A percentile compares a stretch with the other conserved stretches of the same genome.
Conservation (phyloP, 805 yeast genomes). For the Lachancea dasiensis region DNA sequence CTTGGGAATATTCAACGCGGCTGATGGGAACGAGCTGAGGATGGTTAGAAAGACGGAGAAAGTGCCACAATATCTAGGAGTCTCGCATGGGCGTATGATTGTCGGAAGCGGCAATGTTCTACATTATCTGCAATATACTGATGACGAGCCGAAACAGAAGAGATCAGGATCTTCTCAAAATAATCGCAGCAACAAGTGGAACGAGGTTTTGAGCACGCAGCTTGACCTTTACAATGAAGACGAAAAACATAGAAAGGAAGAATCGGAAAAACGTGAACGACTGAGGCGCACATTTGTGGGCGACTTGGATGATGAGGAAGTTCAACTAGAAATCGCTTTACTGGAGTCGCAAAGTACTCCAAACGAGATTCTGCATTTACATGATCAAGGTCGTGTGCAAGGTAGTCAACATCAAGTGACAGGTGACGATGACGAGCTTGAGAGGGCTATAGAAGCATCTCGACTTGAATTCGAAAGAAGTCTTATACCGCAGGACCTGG, state of each 20-base stretch:
- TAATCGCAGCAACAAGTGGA: conserved; percentile 27
- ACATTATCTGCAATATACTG: conserved; percentile 26
- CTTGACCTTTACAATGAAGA: conserved; percentile 28
- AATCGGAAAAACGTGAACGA: conserved; percentile 16
- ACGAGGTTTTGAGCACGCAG: conserved; percentile 23
- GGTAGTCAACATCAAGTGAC: too few species aligned
- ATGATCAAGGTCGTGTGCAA: too few species aligned
- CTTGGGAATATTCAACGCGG: conserved; percentile 27
- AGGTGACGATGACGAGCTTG: conserved; percentile 12
- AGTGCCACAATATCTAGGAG: conserved; percentile 25
- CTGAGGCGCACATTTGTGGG: conserved; percentile 27
- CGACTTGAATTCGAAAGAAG: conserved; percentile 3
- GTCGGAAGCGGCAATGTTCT: conserved; percentile 27
- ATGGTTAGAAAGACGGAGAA: conserved; percentile 29
- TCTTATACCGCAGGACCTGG: conserved; percentile 1
- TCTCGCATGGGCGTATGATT: conserved; percentile 30
- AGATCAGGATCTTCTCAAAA: conserved; percentile 5
- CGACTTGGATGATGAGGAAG: conserved; percentile 30
- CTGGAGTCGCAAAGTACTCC: conserved; percentile 26
- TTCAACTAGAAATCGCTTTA: conserved; percentile 30
- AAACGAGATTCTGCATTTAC: conserved; percentile 1
- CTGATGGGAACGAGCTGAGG: conserved; percentile 28
- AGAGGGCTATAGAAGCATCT: conserved; percentile 14
- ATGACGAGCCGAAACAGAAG: conserved; percentile 14
- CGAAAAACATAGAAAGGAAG: conserved; percentile 14